Conservation (phyloP, 169 alveolate species). For the Besnoitia besnoiti region DNA sequence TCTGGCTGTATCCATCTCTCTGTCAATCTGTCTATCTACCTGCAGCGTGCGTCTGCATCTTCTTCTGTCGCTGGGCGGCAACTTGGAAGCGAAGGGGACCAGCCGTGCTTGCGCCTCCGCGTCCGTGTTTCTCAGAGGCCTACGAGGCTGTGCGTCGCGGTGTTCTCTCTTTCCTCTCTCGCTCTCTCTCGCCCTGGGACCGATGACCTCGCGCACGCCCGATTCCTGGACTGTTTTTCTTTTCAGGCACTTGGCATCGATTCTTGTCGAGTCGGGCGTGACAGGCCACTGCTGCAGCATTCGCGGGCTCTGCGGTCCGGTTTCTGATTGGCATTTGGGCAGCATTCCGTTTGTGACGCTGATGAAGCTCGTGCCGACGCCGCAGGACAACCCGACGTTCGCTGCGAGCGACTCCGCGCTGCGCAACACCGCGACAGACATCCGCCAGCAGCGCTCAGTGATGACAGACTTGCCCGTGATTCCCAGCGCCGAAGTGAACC, state of each 20-base stretch:
- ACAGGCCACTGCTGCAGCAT: slow-evolving; percentile 94
- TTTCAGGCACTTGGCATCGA: slow-evolving; percentile 88
- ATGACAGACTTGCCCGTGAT: slow-evolving; percentile 86
- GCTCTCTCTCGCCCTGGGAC: no score
- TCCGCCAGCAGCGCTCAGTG: slow-evolving; percentile 30
- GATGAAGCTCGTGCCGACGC: slow-evolving; percentile 85
- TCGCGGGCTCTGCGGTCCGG: slow-evolving; percentile 90
- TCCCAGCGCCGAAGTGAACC: slow-evolving; percentile 92
- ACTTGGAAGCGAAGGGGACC: no score
- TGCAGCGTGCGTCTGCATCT: no score
- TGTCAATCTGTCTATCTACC: background rate
- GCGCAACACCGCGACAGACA: slow-evolving; percentile 69
- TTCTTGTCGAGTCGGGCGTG: slow-evolving; percentile 91
- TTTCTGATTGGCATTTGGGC: slow-evolving; percentile 93
- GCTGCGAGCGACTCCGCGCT: slow-evolving; percentile 58
- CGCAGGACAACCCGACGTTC: slow-evolving; percentile 67
- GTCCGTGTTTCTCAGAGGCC: no score
- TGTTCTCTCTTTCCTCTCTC: no score
- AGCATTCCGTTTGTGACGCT: slow-evolving; percentile 92
- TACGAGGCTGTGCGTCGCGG: no score
- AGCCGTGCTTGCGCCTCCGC: no score
- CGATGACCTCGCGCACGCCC: background rate
- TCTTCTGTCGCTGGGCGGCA: no score
- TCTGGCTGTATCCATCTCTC: background rate
- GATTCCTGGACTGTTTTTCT: background rate